Evolutionary conservation across 2,329 filamentous ascomycete species (phyloP).

Genomic region (Coniella lustricola): DNA sequence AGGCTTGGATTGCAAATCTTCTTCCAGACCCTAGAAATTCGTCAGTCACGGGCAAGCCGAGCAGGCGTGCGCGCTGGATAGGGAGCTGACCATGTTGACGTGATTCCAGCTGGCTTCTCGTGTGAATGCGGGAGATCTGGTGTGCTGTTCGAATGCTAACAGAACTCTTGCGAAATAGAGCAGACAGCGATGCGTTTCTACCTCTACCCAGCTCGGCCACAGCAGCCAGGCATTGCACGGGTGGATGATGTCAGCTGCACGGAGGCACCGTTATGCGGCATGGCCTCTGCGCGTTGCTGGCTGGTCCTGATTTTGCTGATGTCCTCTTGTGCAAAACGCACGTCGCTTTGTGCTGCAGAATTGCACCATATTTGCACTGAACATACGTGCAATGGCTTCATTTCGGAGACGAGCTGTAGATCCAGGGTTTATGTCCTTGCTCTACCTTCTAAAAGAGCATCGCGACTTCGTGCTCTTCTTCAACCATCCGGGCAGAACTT

Average conservation of each 20-base stretch:
- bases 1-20: slow-evolving; percentile 66
- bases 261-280: too few relatives aligned
- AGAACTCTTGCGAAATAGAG: not conserved
- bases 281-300: too few relatives aligned
- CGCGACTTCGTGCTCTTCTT: too few relatives aligned
- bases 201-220: not conserved
- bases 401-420: too few relatives aligned
- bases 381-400: too few relatives aligned
- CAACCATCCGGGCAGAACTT: too few relatives aligned
- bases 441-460: too few relatives aligned
- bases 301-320: too few relatives aligned
- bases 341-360: too few relatives aligned
- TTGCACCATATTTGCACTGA: too few relatives aligned
- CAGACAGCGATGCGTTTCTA: not conserved
- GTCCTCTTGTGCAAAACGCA: too few relatives aligned
- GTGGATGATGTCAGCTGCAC: slow-evolving; percentile 1
- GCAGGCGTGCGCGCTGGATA: not conserved
- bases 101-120: not conserved
- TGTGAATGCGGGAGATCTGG: not conserved
- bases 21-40: slow-evolving; percentile 43
- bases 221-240: not conserved
- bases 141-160: not conserved
- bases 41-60: not conserved
- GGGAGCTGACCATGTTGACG: slow-evolving; percentile 11
- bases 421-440: too few relatives aligned